These are phyloP conservation scores for Amphibolis antarctica DNA, from an alignment of 106 monocot genomes.

Conservation along the genomic window DNA sequence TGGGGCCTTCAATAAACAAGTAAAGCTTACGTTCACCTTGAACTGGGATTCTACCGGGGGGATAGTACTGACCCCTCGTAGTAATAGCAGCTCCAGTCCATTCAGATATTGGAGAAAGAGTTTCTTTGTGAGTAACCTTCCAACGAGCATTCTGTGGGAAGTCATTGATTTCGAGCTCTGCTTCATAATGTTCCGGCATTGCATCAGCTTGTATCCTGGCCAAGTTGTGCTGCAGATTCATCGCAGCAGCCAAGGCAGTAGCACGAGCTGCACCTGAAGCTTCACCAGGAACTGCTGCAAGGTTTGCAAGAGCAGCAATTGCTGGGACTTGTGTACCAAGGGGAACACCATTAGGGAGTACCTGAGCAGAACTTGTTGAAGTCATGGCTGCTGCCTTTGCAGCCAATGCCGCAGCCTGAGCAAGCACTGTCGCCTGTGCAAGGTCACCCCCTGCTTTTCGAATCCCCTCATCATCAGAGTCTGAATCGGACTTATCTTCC, in stretches of 20 bases:
- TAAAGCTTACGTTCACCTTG: slow-evolving; percentile 84
- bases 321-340: slow-evolving; percentile 23
- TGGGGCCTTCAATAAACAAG: slow-evolving; percentile 85
- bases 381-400: slow-evolving; percentile 34
- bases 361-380: slow-evolving; percentile 25
- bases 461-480: slow-evolving; percentile 73
- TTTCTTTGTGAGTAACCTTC: slow-evolving; percentile 96
- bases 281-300: slow-evolving; percentile 31
- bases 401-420: slow-evolving; percentile 59
- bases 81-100: slow-evolving; percentile 95
- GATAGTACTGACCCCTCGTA: slow-evolving; percentile 70
- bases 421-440: slow-evolving; percentile 42
- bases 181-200: slow-evolving; percentile 87
- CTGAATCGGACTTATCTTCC: slow-evolving; percentile 95
- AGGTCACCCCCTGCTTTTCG: slow-evolving; percentile 82
- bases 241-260: slow-evolving; percentile 69
- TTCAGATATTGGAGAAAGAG: slow-evolving; percentile 81
- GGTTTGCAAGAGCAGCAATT: slow-evolving; percentile 21
- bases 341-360: slow-evolving; percentile 19
- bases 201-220: slow-evolving; percentile 94
- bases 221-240: slow-evolving; percentile 83
- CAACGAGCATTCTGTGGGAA: slow-evolving; percentile 95
- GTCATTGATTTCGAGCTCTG: slow-evolving; percentile 90
- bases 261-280: slow-evolving; percentile 50
- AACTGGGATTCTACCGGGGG: slow-evolving; percentile 55